Percentiles rank a stretch among this genome's conserved stretches.
Evolutionary conservation across 805 yeast genomes (phyloP).

Genomic region (Kluyveromyces siamensis): DNA sequence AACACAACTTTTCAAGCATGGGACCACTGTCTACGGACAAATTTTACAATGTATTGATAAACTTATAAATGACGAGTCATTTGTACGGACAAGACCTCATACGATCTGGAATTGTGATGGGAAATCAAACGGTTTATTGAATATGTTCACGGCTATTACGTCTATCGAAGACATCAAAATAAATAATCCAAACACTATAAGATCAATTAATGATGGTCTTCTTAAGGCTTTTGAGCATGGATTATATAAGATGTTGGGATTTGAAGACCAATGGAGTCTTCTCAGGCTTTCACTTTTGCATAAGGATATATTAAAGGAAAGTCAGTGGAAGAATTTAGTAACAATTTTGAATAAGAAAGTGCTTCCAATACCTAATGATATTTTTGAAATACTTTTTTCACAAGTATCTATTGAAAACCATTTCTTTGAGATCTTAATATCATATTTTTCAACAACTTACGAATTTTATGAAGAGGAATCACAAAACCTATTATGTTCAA

Average conservation of each 20-base stretch:
- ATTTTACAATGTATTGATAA: not conserved
- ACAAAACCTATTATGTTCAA: not conserved
- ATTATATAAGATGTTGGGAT: not conserved
- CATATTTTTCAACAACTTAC: not conserved
- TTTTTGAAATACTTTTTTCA: not conserved
- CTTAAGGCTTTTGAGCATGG: not conserved
- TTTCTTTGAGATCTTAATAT: not conserved
- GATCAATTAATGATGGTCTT: not conserved
- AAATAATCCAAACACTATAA: constrained; percentile 1
- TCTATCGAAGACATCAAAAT: not conserved
- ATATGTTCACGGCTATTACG: not conserved
- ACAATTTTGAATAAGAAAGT: not conserved
- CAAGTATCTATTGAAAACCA: not conserved
- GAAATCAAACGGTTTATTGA: not conserved
- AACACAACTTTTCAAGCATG: not conserved
- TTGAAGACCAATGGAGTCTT: not conserved
- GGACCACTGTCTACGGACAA: not conserved
- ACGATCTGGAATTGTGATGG: not conserved
- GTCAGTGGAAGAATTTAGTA: not conserved
- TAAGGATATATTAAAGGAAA: not conserved
- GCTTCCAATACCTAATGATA: not conserved
- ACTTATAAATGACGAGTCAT: not conserved
- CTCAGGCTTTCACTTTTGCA: not conserved
- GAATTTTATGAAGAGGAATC: not conserved
- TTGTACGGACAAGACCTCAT: not conserved